These are phyloP conservation scores for Westerdykella aurantiaca DNA, from an alignment of 2,329 filamentous ascomycete species.

Conservation along the genomic window DNA sequence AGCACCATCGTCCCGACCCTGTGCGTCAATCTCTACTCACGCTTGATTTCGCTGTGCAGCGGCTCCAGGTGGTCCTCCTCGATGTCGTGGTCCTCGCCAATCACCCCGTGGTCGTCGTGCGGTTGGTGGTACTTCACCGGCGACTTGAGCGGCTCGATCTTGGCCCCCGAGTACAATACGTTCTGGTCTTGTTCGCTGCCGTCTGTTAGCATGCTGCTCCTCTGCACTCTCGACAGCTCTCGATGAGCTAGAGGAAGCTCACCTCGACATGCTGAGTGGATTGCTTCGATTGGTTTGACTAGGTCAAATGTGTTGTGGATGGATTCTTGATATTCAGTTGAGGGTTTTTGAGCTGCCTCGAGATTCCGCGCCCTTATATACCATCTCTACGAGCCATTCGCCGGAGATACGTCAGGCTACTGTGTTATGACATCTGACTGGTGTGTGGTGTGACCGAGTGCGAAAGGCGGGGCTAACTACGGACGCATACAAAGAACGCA, in stretches of 20 bases:
- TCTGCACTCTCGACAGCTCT: neutral
- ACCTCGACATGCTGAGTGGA: neutral
- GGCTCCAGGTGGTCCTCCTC: conserved; percentile 7
- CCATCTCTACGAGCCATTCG: neutral
- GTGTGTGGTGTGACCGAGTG: too few relatives aligned
- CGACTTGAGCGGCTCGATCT: conserved; percentile 12
- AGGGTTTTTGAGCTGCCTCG: too few relatives aligned
- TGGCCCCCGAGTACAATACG: conserved; percentile 7
- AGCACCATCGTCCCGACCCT: neutral
- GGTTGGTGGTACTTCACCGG: conserved; percentile 6
- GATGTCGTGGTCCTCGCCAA: conserved; percentile 9
- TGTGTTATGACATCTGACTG: neutral
- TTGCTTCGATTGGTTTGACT: neutral
- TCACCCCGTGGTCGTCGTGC: conserved; percentile 3
- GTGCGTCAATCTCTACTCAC: neutral
- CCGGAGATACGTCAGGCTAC: neutral
- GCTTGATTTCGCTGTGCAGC: conserved; percentile 7
- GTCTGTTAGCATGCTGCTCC: neutral
- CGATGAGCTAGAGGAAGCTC: neutral
- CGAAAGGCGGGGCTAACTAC: too few relatives aligned
- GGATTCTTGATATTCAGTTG: too few relatives aligned
- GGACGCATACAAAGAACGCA: too few relatives aligned
- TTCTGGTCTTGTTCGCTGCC: conserved; percentile 5
- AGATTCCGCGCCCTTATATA: neutral
- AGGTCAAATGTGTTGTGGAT: neutral